Base-by-base conservation (phyloP, 2,329 filamentous ascomycete genomes). In the Rhytidhysteron rufulum region DNA sequence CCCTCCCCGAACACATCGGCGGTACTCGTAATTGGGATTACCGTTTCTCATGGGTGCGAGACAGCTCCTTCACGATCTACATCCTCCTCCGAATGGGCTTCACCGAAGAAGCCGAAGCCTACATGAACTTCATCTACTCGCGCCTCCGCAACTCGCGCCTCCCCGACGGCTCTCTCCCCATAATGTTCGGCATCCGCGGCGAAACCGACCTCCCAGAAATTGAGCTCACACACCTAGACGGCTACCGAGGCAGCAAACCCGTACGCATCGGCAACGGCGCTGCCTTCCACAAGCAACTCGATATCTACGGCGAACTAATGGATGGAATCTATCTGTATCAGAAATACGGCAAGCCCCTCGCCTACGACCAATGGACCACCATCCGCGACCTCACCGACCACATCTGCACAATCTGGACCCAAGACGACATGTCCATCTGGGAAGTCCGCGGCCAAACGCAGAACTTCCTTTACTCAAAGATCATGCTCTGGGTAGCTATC, bases 401-500 rank as follows among this genome's bases (percentile, higher is more conserved):
- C 52, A 82, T 87, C 27, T 71, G 87, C 45, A 80, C 75, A 0
- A 79, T 88, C 39, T 76, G 82, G 58, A 66, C 82, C 41, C 68
- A 79, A 72, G 65, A 67, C 54, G 85, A 90, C 56, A 88, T 88
- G 84, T 88, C 83, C 3, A 90, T 89, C 53, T 89, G 85, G 86
- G 86, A 90, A 60, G 85, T 88, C 5, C 78, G 85, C 31, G 85
- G 85, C 49, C 70, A 81, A 54, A 85, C 85, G 57, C 85, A 88
- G 62, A 79, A 88, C 55, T 90, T 88, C 50, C 79, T 83, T 11
- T 90, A 89, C 64, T 86, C 82, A n/a, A 87, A 89, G 58, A 75
- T 90, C 48, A 86, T 89, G 82, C 74, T 90, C 17, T 90, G 85
- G 86, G 86, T 90, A 3, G 84, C 85, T 15, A 80, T 90, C 47